Percentiles rank a stretch among this genome's conserved stretches.
phyloP scores from a whole-genome alignment of 192 early-diverging fungal species.

The Backusella mclennaniae region DNA sequence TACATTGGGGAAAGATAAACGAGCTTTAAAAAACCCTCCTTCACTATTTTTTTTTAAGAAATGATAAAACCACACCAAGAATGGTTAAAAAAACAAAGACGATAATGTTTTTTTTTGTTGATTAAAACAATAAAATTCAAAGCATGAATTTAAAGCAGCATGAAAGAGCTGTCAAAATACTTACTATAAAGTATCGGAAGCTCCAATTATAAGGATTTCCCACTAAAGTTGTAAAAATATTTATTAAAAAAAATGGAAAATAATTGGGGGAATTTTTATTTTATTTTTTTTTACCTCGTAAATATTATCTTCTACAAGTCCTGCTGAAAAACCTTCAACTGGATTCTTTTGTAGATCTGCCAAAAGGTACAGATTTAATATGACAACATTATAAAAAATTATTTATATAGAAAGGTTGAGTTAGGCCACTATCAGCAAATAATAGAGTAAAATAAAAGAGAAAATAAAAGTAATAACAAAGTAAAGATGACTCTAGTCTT shows the following conservation, averaged over 20 bases:
- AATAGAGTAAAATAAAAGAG: neutral
- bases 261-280: neutral
- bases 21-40: constrained; percentile 93
- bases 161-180: constrained; percentile 27
- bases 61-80: neutral
- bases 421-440: neutral
- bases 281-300: constrained; percentile 65
- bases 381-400: constrained; percentile 1
- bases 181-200: constrained; percentile 84
- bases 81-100: constrained; percentile 3
- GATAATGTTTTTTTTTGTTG: neutral
- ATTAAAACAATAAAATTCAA: neutral
- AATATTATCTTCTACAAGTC: constrained; percentile 80
- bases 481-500: neutral
- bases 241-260: neutral
- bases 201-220: constrained; percentile 90
- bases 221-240: constrained; percentile 50
- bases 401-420: neutral
- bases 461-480: neutral
- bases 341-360: constrained; percentile 73
- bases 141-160: neutral
- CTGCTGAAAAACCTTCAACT: constrained; percentile 88
- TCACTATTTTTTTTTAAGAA: constrained; percentile 55
- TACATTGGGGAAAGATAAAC: constrained; percentile 62
- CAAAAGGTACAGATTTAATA: constrained; percentile 10